phyloP scores from a whole-genome alignment of 23 red algal species.

The Rhodosorus marinus region DNA sequence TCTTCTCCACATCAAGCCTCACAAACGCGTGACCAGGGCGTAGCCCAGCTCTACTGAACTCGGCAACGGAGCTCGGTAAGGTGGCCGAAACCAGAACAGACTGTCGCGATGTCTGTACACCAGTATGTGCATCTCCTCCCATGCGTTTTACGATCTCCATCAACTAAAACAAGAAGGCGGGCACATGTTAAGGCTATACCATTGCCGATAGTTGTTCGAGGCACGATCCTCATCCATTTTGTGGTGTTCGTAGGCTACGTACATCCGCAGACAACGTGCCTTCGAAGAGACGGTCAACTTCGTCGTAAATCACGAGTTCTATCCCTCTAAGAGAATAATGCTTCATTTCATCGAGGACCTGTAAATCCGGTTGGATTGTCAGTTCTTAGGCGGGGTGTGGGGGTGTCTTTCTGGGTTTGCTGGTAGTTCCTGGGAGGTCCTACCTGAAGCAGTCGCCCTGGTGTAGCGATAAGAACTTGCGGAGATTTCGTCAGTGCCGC shows the following conservation, averaged over 20 bases:
- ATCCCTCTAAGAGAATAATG: conserved; percentile 25
- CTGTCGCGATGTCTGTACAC: conserved; percentile 29
- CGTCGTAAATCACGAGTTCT: conserved; percentile 64
- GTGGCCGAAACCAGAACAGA: conserved; percentile 91
- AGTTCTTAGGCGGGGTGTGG: too few relatives aligned
- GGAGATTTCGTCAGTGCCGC: conserved; percentile 55
- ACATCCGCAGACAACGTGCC: conserved; percentile 55
- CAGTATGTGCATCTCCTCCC: neutral
- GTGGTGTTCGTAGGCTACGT: too few relatives aligned
- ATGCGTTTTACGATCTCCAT: conserved; percentile 28
- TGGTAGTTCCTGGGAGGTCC: too few relatives aligned
- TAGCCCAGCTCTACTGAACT: conserved; percentile 65
- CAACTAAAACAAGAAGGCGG: too few relatives aligned
- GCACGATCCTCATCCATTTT: too few relatives aligned
- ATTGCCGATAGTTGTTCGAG: too few relatives aligned
- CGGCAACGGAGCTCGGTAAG: conserved; percentile 61
- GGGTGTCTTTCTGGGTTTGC: too few relatives aligned
- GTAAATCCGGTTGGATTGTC: too few relatives aligned
- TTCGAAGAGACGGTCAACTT: conserved; percentile 94
- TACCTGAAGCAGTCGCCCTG: conserved; percentile 78
- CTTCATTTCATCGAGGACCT: too few relatives aligned
- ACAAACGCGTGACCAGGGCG: conserved; percentile 18
- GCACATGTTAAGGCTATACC: too few relatives aligned
- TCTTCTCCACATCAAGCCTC: conserved; percentile 62
- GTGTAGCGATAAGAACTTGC: conserved; percentile 73